Evolutionary conservation across 2,329 filamentous ascomycete species (phyloP).

Genomic region (Pseudogymnoascus sp.): DNA sequence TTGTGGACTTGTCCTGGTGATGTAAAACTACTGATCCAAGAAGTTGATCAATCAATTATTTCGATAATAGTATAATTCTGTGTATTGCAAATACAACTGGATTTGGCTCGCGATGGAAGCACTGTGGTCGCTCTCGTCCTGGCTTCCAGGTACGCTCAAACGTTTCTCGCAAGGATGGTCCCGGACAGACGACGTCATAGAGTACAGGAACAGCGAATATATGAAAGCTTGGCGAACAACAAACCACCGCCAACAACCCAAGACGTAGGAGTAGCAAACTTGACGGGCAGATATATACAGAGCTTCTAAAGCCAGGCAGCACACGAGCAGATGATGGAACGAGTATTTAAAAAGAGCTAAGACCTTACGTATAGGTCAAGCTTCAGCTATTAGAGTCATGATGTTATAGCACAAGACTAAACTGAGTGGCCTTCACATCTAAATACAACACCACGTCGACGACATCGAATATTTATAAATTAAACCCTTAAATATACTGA

Average conservation of each 20-base stretch:
- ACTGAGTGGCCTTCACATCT: neutral
- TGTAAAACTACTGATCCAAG: neutral
- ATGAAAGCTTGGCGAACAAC: neutral
- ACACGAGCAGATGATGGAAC: neutral
- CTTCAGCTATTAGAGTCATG: neutral
- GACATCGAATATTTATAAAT: neutral
- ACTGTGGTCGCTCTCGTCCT: neutral
- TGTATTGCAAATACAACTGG: neutral
- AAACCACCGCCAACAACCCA: neutral
- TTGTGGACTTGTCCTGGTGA: neutral
- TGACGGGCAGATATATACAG: neutral
- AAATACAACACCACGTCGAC: neutral
- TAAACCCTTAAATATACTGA: neutral
- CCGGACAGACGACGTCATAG: neutral
- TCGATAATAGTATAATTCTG: neutral
- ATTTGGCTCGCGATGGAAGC: neutral
- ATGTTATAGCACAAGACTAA: neutral
- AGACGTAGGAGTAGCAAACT: neutral
- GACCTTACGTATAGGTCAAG: neutral
- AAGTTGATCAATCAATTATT: neutral
- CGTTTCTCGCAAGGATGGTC: conserved; percentile 2
- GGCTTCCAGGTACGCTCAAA: neutral
- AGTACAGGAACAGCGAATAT: neutral
- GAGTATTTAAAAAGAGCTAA: neutral
- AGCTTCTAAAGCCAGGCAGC: neutral